A percentile compares a stretch with the other conserved stretches of the same genome.
phyloP scores from a whole-genome alignment of 345 rosid genomes.

The Clarkia xantiana region DNA sequence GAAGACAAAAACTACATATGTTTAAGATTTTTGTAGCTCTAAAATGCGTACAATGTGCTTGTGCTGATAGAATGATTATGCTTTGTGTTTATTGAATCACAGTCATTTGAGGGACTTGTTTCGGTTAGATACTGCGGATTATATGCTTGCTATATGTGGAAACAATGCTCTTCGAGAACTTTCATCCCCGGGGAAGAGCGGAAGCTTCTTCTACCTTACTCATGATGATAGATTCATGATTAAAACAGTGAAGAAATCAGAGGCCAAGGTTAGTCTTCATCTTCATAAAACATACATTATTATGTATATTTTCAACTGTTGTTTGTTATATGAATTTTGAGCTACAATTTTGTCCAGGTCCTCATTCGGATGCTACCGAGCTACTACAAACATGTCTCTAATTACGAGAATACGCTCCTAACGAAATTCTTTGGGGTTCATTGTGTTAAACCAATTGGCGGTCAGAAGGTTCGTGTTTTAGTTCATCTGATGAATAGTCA shows the following conservation, averaged over 20 bases:
- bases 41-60: too few relatives aligned
- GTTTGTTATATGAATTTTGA: too few relatives aligned
- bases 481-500: too few relatives aligned
- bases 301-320: not conserved
- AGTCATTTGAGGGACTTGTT: conserved; percentile 57
- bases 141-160: conserved; percentile 66
- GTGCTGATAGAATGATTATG: too few relatives aligned
- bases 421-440: conserved; percentile 68
- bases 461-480: conserved; percentile 53
- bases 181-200: conserved; percentile 71
- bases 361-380: conserved; percentile 48
- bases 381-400: conserved; percentile 51
- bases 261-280: conserved; percentile 39
- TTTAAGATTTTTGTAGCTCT: too few relatives aligned
- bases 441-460: conserved; percentile 50
- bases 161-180: conserved; percentile 55
- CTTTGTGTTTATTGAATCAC: not conserved
- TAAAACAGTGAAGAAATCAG: conserved; percentile 64
- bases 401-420: conserved; percentile 48
- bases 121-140: conserved; percentile 43
- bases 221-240: conserved; percentile 61
- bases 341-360: conserved; percentile 25
- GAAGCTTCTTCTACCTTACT: conserved; percentile 56
- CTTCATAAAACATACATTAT: not conserved
- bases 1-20: too few relatives aligned